These are phyloP conservation scores for Hypomontagnella submonticulosa DNA, from an alignment of 495 filamentous ascomycete species.

Conservation along the genomic window DNA sequence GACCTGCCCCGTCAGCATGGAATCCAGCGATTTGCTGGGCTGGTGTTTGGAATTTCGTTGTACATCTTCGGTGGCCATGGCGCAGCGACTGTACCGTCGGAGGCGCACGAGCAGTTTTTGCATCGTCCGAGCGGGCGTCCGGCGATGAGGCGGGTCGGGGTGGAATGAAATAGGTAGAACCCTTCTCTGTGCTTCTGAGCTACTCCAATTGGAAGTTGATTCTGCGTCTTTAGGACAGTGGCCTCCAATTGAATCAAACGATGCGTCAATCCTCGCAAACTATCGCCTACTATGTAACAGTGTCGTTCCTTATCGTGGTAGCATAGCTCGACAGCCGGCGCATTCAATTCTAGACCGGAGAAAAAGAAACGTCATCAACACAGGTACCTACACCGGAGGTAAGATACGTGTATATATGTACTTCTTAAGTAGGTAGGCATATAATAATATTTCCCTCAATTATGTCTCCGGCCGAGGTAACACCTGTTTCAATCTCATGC, in stretches of 20 bases:
- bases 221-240: neutral
- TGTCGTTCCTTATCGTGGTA: neutral
- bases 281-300: neutral
- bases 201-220: neutral
- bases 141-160: neutral
- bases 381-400: neutral
- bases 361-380: neutral
- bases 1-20: constrained; percentile 22
- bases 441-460: constrained; percentile 7
- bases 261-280: constrained; percentile 1
- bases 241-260: neutral
- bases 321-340: constrained; percentile 4
- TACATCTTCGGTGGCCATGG: constrained; percentile 8
- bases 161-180: neutral
- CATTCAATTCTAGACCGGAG: neutral
- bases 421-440: too few relatives aligned
- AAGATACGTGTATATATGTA: too few relatives aligned
- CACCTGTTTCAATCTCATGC: constrained; percentile 13
- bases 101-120: constrained; percentile 28
- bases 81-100: constrained; percentile 30
- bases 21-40: constrained; percentile 27
- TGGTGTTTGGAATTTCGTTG: constrained; percentile 12
- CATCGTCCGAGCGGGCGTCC: constrained; percentile 11
- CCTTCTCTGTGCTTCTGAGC: neutral
- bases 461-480: constrained; percentile 7